A percentile compares a stretch with the other conserved stretches of the same genome.
Conservation (phyloP, 1,284 basidiomycete genomes). For the Leccinum cinnamomeum region DNA sequence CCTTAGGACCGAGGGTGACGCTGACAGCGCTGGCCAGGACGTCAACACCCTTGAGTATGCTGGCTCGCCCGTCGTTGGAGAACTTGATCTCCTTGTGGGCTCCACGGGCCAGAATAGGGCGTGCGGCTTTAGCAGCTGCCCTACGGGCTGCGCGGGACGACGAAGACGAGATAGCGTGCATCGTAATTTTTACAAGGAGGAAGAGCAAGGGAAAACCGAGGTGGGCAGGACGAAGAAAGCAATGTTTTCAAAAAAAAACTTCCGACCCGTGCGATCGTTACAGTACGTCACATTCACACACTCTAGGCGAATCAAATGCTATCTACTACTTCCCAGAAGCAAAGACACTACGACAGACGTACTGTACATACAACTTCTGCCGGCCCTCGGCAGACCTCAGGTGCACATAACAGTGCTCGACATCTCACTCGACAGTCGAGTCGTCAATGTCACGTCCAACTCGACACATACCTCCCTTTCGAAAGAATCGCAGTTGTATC, state of each 20-base stretch:
- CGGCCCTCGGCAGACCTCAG: neutral
- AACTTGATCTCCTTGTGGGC: constrained; percentile 97
- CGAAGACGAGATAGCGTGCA: constrained; percentile 34
- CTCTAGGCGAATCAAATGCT: neutral
- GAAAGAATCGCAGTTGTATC: neutral
- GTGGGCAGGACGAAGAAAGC: neutral
- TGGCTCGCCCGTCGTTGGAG: constrained; percentile 91
- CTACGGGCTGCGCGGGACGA: constrained; percentile 49
- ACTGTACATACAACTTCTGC: neutral
- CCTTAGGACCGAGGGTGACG: constrained; percentile 96
- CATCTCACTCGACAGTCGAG: neutral
- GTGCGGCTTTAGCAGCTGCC: constrained; percentile 48
- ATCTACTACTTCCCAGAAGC: too few species aligned
- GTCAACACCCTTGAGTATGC: constrained; percentile 95
- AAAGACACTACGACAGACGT: too few species aligned
- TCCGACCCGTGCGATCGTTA: neutral
- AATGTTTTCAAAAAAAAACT: constrained; percentile 20
- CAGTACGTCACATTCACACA: neutral
- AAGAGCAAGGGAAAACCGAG: neutral
- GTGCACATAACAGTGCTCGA: neutral
- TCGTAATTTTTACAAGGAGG: constrained; percentile 7
- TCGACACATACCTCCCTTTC: neutral
- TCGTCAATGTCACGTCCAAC: neutral
- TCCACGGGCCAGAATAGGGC: constrained; percentile 55
- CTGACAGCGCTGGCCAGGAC: constrained; percentile 93